phyloP scores from a whole-genome alignment of 768 basidiomycete genomes.

The Trametes cinnabarina region DNA sequence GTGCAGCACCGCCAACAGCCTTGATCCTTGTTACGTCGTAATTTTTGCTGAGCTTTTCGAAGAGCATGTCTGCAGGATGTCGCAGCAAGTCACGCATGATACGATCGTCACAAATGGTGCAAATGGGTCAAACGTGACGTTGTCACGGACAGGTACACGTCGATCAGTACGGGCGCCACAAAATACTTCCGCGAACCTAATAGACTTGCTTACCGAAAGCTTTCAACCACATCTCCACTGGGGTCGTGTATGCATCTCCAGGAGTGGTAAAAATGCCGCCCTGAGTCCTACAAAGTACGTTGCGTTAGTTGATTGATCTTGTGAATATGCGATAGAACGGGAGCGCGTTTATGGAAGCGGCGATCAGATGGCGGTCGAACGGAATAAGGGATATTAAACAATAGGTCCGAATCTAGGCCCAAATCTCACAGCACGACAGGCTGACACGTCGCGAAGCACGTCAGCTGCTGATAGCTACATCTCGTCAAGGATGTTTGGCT shows the following conservation, averaged over 20 bases:
- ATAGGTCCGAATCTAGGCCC: no score
- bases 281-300: constrained; percentile 56
- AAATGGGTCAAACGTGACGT: background rate
- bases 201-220: constrained; percentile 60
- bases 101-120: background rate
- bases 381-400: no score
- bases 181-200: constrained; percentile 51
- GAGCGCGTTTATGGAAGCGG: background rate
- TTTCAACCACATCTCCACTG: constrained; percentile 90
- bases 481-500: no score
- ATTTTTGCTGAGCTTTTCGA: constrained; percentile 70
- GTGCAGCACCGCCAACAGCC: constrained; percentile 75
- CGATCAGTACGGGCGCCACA: constrained; percentile 19
- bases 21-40: constrained; percentile 71
- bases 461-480: no score
- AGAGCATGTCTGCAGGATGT: constrained; percentile 54
- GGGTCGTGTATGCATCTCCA: constrained; percentile 84
- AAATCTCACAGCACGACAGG: background rate
- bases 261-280: constrained; percentile 86
- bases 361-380: background rate
- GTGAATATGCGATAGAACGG: background rate
- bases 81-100: background rate
- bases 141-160: constrained; percentile 1
- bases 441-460: background rate
- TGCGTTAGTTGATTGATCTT: background rate